phyloP scores from a whole-genome alignment of 306 rosid species.

The Prunus fruticosa region DNA sequence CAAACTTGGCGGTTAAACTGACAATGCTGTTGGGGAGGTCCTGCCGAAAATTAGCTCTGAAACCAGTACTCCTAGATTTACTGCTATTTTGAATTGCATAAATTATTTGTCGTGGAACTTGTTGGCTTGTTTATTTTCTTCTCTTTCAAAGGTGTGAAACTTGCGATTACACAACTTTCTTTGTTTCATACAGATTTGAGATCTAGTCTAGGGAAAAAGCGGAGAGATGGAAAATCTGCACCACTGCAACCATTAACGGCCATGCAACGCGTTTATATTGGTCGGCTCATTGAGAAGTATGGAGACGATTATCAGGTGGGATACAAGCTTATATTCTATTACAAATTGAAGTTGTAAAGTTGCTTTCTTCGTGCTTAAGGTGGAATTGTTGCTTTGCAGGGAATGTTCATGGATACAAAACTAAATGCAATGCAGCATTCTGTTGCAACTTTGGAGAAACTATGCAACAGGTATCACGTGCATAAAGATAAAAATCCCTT shows the following conservation, averaged over 20 bases:
- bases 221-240: constrained; percentile 76
- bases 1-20: too few relatives aligned
- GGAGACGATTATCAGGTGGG: constrained; percentile 69
- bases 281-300: constrained; percentile 59
- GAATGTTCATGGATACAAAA: constrained; percentile 85
- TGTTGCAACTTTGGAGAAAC: constrained; percentile 65
- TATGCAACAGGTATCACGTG: constrained; percentile 59
- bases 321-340: not conserved
- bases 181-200: constrained; percentile 59
- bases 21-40: too few relatives aligned
- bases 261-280: constrained; percentile 64
- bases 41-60: not conserved
- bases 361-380: constrained; percentile 1
- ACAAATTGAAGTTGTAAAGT: not conserved
- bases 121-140: not conserved
- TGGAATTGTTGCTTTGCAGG: constrained; percentile 37
- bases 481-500: constrained; percentile 48
- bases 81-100: not conserved
- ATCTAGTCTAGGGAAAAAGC: constrained; percentile 71
- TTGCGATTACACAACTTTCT: constrained; percentile 6
- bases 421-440: constrained; percentile 89
- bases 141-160: not conserved
- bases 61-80: not conserved
- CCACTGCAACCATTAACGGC: constrained; percentile 67
- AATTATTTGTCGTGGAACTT: not conserved